Evolutionary conservation across 2,329 filamentous ascomycete species (phyloP), one percentile per base, ranked within the genome.

Genomic region (Huntiella abstrusa): DNA sequence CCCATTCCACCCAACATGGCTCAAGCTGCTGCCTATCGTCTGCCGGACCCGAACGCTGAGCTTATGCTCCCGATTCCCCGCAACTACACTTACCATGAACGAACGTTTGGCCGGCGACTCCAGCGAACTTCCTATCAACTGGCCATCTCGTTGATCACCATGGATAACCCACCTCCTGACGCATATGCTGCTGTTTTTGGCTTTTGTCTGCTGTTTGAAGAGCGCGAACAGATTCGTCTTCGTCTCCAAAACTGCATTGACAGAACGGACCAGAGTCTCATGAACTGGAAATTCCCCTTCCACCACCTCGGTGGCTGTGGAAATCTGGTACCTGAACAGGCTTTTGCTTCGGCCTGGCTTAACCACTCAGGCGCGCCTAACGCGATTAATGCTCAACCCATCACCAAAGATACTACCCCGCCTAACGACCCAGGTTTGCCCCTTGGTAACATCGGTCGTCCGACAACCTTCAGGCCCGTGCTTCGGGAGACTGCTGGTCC

Each of bases 91-190:
- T 69, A 71, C 48, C 66, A 73, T 19, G 82, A 87, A 57, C 62
- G 66, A 1, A 77, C 70, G 1, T 87, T 92, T 53, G 75, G 76
- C 8, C 73, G 82, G 5, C 70, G 80, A 4, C 63, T 92, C 4
- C 80, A 83, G 42, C 73, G 83, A 37, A 67, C 67, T 45, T 68
- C 75, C 2, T 53, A 77, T 1, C 82, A 92, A 59, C 61, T 66
- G 19, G 81, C 69, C 1, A 72, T 77, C 48, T 61, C 64, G 2
- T 60, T 87, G 1, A 64, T 83, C 2, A 62, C 57, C 11, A 65
- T 66, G 57, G 55, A 61, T 2, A 60, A 66, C 52, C 67, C 72
- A 41, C 65, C 70, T 0, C 65, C 67, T 2, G 57, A 63, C 2
- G 59, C 59, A 1, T 64, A 76, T 47, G 61, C 64, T n/a, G 67